These are phyloP conservation scores for Backusella liffmaniae DNA, from an alignment of 192 early-diverging fungal species.

Conservation along the genomic window DNA sequence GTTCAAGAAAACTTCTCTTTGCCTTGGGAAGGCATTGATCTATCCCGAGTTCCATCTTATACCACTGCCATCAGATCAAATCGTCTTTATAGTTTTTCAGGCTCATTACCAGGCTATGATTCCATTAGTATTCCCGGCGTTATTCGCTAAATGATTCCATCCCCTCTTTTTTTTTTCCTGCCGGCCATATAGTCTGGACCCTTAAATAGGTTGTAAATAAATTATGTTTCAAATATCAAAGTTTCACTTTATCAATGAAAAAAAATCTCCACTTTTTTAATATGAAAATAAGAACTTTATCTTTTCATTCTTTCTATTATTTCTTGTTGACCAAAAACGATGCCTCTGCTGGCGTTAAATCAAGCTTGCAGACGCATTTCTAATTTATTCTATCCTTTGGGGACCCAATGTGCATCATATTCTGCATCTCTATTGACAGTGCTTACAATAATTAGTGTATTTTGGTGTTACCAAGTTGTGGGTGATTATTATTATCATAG, in stretches of 20 bases:
- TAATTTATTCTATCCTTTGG: conserved; percentile 12
- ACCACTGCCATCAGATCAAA: conserved; percentile 30
- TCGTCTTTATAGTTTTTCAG: conserved; percentile 20
- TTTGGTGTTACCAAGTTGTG: conserved; percentile 5
- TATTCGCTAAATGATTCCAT: neutral
- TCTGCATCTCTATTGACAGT: neutral
- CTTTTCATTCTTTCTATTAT: neutral
- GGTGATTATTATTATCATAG: neutral
- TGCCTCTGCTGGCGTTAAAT: conserved; percentile 6
- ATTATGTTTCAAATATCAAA: conserved; percentile 6
- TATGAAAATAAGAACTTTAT: neutral
- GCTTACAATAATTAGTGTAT: neutral
- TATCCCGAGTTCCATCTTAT: conserved; percentile 36
- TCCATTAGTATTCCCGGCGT: conserved; percentile 24
- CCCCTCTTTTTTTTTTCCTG: neutral
- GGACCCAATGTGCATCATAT: conserved; percentile 1
- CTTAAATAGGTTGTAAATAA: conserved; percentile 3
- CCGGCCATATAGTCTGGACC: neutral
- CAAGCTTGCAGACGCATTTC: neutral
- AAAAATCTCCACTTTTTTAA: conserved; percentile 5
- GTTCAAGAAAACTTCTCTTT: neutral
- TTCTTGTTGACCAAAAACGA: neutral
- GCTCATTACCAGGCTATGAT: conserved; percentile 31
- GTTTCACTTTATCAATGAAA: conserved; percentile 2
- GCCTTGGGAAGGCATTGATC: conserved; percentile 27